These are phyloP conservation scores for Phellopilus nigrolimitatus DNA, from an alignment of 1,284 basidiomycete species.

Conservation along the genomic window DNA sequence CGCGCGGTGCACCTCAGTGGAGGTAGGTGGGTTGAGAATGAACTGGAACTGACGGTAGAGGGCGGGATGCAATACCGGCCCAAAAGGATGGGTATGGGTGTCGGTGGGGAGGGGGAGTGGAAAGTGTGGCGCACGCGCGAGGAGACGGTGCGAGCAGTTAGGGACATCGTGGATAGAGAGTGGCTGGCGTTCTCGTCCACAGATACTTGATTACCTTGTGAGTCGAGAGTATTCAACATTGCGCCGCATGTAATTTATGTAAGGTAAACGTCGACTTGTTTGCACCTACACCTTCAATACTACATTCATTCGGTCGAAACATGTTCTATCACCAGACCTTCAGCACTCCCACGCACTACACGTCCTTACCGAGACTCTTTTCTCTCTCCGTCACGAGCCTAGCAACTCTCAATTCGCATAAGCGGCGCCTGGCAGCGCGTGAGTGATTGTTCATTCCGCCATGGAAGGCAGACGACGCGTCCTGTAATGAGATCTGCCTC, in stretches of 20 bases:
- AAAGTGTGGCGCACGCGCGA: constrained; percentile 57
- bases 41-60: no score
- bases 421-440: constrained; percentile 40
- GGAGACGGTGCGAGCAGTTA: constrained; percentile 47
- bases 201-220: no score
- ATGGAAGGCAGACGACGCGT: constrained; percentile 62
- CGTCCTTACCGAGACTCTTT: neutral
- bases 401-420: constrained; percentile 8
- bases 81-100: constrained; percentile 67
- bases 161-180: constrained; percentile 38
- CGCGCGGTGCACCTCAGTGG: constrained; percentile 70
- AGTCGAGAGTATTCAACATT: no score
- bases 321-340: no score
- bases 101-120: constrained; percentile 54
- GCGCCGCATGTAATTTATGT: no score
- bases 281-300: no score
- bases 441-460: constrained; percentile 74
- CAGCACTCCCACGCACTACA: neutral
- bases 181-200: neutral
- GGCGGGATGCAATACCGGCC: constrained; percentile 42
- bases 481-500: constrained; percentile 27
- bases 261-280: no score
- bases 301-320: no score
- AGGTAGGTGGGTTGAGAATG: constrained; percentile 51
- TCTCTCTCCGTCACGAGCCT: neutral